phyloP scores from a whole-genome alignment of 2,329 filamentous ascomycete genomes.

The Onygena corvina region DNA sequence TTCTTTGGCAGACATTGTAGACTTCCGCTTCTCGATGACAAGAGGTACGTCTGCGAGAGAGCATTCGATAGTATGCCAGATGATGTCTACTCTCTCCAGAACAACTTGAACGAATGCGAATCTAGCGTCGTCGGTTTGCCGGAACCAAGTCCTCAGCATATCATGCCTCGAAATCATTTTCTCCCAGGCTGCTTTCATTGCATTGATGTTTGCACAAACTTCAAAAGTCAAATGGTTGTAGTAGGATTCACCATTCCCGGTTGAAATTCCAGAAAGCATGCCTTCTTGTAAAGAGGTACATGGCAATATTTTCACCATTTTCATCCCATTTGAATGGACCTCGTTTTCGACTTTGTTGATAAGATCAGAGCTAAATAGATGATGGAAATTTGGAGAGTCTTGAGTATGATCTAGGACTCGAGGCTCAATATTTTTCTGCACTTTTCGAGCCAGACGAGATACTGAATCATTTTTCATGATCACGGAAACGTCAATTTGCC shows the following conservation, averaged over 20 bases:
- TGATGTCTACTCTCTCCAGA: constrained; percentile 37
- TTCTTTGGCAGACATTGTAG: constrained; percentile 14
- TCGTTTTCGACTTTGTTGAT: constrained; percentile 22
- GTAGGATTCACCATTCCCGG: constrained; percentile 45
- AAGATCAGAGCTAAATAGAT: constrained; percentile 21
- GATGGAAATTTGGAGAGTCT: constrained; percentile 4
- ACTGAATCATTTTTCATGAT: constrained; percentile 59
- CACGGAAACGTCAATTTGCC: constrained; percentile 51
- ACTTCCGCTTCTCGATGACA: constrained; percentile 38
- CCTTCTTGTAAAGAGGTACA: constrained; percentile 81
- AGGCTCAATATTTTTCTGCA: not conserved
- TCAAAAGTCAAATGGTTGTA: constrained; percentile 59
- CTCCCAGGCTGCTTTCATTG: constrained; percentile 51
- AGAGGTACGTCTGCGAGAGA: constrained; percentile 21
- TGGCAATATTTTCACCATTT: constrained; percentile 51
- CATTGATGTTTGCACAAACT: constrained; percentile 40
- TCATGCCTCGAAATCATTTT: constrained; percentile 54
- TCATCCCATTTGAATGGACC: constrained; percentile 24
- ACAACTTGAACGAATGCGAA: constrained; percentile 64
- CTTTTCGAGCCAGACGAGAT: constrained; percentile 38
- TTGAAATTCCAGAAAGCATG: constrained; percentile 55
- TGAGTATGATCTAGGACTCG: not conserved
- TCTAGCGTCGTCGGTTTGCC: constrained; percentile 47
- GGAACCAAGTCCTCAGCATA: constrained; percentile 67
- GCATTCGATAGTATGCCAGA: constrained; percentile 39